Evolutionary conservation across 805 yeast genomes (phyloP).

Genomic region (Candida odintsovae): DNA sequence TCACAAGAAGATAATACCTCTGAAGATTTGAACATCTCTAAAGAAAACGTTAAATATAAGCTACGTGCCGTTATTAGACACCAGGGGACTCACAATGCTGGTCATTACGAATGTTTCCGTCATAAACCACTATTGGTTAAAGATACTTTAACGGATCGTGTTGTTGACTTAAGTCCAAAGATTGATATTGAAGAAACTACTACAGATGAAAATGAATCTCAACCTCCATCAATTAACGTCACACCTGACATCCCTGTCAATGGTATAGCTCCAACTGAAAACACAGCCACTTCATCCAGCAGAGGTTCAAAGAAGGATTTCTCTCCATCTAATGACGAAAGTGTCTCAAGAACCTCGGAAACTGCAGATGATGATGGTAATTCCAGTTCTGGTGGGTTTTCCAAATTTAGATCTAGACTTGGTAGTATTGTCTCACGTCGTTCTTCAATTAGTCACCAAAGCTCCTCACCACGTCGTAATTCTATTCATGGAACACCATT

Average conservation of each 20-base stretch:
- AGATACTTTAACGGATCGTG: slow-evolving; percentile 19
- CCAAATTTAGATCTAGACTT: slow-evolving; percentile 19
- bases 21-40: slow-evolving; percentile 19
- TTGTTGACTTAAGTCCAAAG: slow-evolving; percentile 27
- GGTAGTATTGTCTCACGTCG: slow-evolving; percentile 22
- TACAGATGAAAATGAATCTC: background rate
- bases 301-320: background rate
- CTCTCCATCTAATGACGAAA: slow-evolving; percentile 3
- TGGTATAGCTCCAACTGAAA: background rate
- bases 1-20: slow-evolving; percentile 21
- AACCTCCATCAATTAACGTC: background rate
- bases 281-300: background rate
- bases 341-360: slow-evolving; percentile 14
- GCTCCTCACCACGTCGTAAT: slow-evolving; percentile 13
- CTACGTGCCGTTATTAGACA: slow-evolving; percentile 76
- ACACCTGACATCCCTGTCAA: background rate
- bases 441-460: slow-evolving; percentile 9
- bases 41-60: slow-evolving; percentile 41
- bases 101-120: slow-evolving; percentile 87
- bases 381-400: slow-evolving; percentile 5
- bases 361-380: slow-evolving; percentile 15
- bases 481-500: slow-evolving; percentile 2
- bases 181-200: slow-evolving; percentile 13
- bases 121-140: slow-evolving; percentile 56
- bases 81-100: slow-evolving; percentile 80